A percentile compares a stretch with the other conserved stretches of the same genome.
Evolutionary conservation across 257 asterid species (phyloP).

Genomic region (Nemophila menziesii): DNA sequence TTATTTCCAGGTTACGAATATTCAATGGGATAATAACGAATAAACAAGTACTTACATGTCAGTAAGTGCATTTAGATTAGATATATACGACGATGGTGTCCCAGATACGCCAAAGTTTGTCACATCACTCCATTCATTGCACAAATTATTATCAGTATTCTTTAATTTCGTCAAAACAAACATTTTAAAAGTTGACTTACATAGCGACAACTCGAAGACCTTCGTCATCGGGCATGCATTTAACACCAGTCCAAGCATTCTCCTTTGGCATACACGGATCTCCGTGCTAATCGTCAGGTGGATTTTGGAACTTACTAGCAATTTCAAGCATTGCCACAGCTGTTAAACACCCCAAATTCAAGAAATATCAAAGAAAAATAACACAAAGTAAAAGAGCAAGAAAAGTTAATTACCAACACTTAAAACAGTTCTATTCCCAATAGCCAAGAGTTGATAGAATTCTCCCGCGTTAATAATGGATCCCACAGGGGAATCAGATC

Average conservation of each 20-base stretch:
- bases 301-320: conserved; percentile 18
- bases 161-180: no score
- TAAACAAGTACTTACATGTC: conserved; percentile 41
- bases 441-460: conserved; percentile 44
- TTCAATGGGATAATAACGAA: not conserved
- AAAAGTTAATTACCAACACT: conserved; percentile 47
- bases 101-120: conserved; percentile 57
- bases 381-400: not conserved
- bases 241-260: conserved; percentile 62
- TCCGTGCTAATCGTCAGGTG: conserved; percentile 68
- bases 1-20: not conserved
- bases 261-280: conserved; percentile 78
- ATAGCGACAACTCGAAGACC: conserved; percentile 34
- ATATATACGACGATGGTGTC: conserved; percentile 33
- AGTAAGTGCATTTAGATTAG: conserved; percentile 47
- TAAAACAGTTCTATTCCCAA: conserved; percentile 42
- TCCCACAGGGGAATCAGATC: conserved; percentile 42
- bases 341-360: conserved; percentile 14
- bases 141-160: not conserved
- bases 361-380: not conserved
- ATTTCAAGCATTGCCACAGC: conserved; percentile 54
- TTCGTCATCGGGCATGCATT: conserved; percentile 27
- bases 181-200: no score
- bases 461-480: conserved; percentile 88
- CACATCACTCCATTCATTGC: conserved; percentile 41